These are phyloP conservation scores for Penicillium sp. DNA, from an alignment of 2,329 filamentous ascomycete species.

Conservation along the genomic window DNA sequence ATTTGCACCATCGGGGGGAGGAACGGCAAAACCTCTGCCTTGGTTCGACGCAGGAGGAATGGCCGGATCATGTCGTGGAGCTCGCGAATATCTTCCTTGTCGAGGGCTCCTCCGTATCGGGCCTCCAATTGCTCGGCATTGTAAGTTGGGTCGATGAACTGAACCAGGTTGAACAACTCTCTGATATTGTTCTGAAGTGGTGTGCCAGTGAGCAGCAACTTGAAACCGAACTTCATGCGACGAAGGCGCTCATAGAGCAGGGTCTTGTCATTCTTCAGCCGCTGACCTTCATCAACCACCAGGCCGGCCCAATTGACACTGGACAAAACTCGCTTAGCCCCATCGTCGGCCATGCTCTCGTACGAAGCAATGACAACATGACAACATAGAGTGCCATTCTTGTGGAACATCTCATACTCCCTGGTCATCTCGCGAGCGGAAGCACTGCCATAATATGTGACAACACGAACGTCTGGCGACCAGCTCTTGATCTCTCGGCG, in stretches of 20 bases:
- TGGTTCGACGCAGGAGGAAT: conserved; percentile 74
- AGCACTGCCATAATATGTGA: conserved; percentile 84
- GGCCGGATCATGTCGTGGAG: conserved; percentile 80
- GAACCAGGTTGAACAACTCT: conserved; percentile 93
- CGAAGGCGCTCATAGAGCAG: conserved; percentile 73
- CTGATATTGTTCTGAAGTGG: conserved; percentile 82
- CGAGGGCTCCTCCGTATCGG: conserved; percentile 71
- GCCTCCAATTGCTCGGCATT: conserved; percentile 72
- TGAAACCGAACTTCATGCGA: conserved; percentile 75
- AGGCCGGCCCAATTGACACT: conserved; percentile 80
- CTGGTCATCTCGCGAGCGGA: conserved; percentile 73
- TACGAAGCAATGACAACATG: conserved; percentile 96
- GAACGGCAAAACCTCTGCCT: conserved; percentile 85
- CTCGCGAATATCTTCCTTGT: conserved; percentile 75
- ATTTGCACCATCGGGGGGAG: conserved; percentile 91
- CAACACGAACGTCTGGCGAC: conserved; percentile 80
- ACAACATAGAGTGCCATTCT: conserved; percentile 66
- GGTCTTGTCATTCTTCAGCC: conserved; percentile 89
- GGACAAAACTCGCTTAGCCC: conserved; percentile 64
- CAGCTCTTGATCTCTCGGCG: conserved; percentile 92
- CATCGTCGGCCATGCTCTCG: conserved; percentile 76
- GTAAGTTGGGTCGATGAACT: conserved; percentile 77
- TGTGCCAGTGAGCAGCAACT: conserved; percentile 81
- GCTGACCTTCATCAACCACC: conserved; percentile 91
- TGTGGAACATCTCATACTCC: conserved; percentile 80